Conservation (phyloP, 352 stramenopile species). For the Phytopythium litorale region DNA sequence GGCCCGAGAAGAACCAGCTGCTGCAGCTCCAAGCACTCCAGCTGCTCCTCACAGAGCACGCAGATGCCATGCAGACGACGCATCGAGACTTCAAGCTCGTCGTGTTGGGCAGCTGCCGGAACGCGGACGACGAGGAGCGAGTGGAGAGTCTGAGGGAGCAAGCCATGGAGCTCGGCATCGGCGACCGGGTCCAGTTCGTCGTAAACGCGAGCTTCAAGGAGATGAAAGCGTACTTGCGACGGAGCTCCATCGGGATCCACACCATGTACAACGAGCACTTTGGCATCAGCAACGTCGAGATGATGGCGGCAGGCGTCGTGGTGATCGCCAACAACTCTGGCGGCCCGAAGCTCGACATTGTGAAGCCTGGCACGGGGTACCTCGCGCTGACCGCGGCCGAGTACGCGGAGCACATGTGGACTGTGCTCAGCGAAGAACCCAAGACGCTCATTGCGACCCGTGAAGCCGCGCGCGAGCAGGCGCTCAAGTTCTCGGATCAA, state of each 20-base stretch:
- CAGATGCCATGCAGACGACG: constrained; percentile 31
- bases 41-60: constrained; percentile 52
- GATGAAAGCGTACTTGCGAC: constrained; percentile 86
- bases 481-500: constrained; percentile 69
- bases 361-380: constrained; percentile 73
- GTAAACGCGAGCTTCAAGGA: constrained; percentile 94
- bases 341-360: constrained; percentile 94
- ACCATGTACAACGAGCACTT: constrained; percentile 99
- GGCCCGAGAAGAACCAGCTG: constrained; percentile 98
- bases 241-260: constrained; percentile 94
- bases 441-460: constrained; percentile 28
- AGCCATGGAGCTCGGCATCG: constrained; percentile 70
- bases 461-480: constrained; percentile 32
- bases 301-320: constrained; percentile 97
- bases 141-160: constrained; percentile 87
- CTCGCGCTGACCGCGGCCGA: constrained; percentile 85
- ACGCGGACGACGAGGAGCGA: constrained; percentile 89
- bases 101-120: constrained; percentile 95
- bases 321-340: constrained; percentile 97
- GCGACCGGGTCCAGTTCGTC: constrained; percentile 89
- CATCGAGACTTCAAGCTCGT: constrained; percentile 88
- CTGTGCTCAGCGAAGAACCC: constrained; percentile 2
- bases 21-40: constrained; percentile 93
- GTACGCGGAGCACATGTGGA: constrained; percentile 84
- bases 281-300: constrained; percentile 99